phyloP scores from a whole-genome alignment of 306 rosid genomes.

The Vigna nakashimae region DNA sequence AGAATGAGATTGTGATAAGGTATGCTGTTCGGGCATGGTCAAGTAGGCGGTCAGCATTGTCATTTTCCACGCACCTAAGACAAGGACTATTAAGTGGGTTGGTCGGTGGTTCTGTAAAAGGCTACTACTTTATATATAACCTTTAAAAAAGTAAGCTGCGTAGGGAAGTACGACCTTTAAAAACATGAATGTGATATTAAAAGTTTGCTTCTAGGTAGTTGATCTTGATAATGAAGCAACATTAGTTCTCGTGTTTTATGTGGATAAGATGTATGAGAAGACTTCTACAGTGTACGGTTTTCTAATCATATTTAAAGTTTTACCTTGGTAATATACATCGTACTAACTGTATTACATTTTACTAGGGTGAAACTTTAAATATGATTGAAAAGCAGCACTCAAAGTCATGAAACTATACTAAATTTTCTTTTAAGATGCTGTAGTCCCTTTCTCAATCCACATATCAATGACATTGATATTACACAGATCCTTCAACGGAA shows the following conservation, averaged over 20 bases:
- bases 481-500: background rate
- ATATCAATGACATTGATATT: background rate
- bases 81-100: slow-evolving; percentile 34
- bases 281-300: too few relatives aligned
- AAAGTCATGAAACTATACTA: too few relatives aligned
- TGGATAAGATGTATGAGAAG: slow-evolving; percentile 6
- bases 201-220: slow-evolving; percentile 34
- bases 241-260: slow-evolving; percentile 2
- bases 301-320: too few relatives aligned
- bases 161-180: slow-evolving; percentile 18
- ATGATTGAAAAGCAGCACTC: too few relatives aligned
- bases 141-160: slow-evolving; percentile 25
- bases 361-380: too few relatives aligned
- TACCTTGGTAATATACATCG: too few relatives aligned
- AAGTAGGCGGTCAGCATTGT: background rate
- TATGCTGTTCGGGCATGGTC: slow-evolving; percentile 8
- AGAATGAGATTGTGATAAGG: slow-evolving; percentile 30
- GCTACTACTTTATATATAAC: slow-evolving; percentile 6
- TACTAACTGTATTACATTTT: too few relatives aligned
- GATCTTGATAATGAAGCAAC: slow-evolving; percentile 37
- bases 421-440: too few relatives aligned
- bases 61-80: slow-evolving; percentile 30
- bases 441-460: slow-evolving; percentile 18
- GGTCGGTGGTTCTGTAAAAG: slow-evolving; percentile 24
- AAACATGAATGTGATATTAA: slow-evolving; percentile 9